Base-by-base conservation (phyloP, 805 yeast genomes). In the Cyberlindnera veronae region DNA sequence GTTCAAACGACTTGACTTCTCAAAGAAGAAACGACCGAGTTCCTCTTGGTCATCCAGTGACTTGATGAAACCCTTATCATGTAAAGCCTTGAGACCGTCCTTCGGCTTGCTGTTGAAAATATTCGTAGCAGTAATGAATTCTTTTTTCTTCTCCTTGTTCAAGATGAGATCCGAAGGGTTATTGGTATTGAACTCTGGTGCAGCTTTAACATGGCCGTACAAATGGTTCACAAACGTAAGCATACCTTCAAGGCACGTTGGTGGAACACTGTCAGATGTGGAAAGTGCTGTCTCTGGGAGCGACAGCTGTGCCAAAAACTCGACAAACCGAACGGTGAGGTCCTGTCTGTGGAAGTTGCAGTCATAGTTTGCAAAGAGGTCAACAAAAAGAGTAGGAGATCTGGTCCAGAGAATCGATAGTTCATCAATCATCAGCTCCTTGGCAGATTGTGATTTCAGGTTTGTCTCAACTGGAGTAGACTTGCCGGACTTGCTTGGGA, bases 311-410 rank as follows among this genome's bases (percentile, higher is more conserved):
- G 95, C 79, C 39, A 93, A 69, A 33, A 83, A 76, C 33, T 83
- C 83, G 30, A 93, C 60, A 20, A 86, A 64, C 28, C 77, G 75
- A 17, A 74, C 73, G 13, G 91, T 73, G 41, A 95, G 63, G 58
- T 93, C 96, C 2, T 82, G 72, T 49, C 91, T 77, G 45, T 88
- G 95, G 49, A 88, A 80, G 56, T 88, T 91, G 62, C 98, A 91
- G 60, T 93, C 99, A 59, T 80, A 93, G 41, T 81, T 81, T 40
- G 85, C 80, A 58, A 85, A 93, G 26, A 90, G 61, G 32, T 79
- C 75, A 12, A 88, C 76, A 60, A 89, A 88, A 42, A 87, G 81
- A 4, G 74, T 66, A 2, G 96, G 91, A 0, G 86, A 77, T 42
- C 95, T 73, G 5, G 82, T 74, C 95, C 95, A 85, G 21, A 85